A percentile compares a stretch with the other conserved stretches of the same genome.
These are phyloP conservation scores for Talaromyces funiculosus DNA, from an alignment of 2,329 filamentous ascomycete species.

Conservation along the genomic window DNA sequence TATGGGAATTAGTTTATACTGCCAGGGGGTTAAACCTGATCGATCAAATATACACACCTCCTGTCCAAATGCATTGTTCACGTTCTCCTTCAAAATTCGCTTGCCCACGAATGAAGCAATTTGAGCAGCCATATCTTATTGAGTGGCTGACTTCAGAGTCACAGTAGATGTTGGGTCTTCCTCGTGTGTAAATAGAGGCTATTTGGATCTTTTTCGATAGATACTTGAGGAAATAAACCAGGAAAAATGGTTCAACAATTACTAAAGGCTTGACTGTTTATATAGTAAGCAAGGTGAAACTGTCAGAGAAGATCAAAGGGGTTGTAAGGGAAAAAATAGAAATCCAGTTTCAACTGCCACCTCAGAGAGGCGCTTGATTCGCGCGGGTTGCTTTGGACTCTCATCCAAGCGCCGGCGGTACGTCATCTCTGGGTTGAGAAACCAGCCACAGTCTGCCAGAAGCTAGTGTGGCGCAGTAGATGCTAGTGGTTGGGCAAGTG, in stretches of 20 bases:
- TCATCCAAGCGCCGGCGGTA: background rate
- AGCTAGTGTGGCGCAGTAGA: background rate
- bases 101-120: slow-evolving; percentile 25
- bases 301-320: background rate
- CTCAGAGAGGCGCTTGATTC: background rate
- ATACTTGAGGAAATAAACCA: background rate
- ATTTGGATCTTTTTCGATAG: background rate
- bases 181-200: background rate
- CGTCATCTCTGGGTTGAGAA: background rate
- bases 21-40: background rate
- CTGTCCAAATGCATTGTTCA: slow-evolving; percentile 38
- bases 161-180: background rate
- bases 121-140: slow-evolving; percentile 17
- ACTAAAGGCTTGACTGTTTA: background rate
- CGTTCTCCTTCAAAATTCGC: slow-evolving; percentile 33
- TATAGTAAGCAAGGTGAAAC: background rate
- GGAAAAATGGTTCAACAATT: background rate
- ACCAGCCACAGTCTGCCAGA: slow-evolving; percentile 8
- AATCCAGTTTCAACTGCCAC: slow-evolving; percentile 4
- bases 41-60: slow-evolving; percentile 27
- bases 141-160: background rate
- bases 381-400: background rate
- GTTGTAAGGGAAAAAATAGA: background rate
- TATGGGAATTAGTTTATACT: background rate
- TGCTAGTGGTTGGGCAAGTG: too few species aligned